Evolutionary conservation across 1,284 basidiomycete genomes (phyloP).

Genomic region (Pholiota adiposa): DNA sequence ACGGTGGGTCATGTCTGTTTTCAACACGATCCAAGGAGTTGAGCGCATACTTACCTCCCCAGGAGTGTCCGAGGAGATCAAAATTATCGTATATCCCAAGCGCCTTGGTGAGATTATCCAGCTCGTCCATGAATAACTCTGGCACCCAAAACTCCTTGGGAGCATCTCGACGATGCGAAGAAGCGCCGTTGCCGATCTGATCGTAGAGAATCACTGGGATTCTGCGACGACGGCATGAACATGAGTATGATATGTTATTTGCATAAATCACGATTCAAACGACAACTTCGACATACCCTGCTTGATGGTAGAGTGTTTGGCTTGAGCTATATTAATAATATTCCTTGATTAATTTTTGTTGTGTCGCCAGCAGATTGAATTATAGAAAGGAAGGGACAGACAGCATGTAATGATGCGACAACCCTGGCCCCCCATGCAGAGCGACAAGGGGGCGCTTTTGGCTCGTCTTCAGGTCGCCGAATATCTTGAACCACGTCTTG

Average conservation of each 20-base stretch:
- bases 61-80: constrained; percentile 52
- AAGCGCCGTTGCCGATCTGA: constrained; percentile 50
- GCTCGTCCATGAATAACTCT: constrained; percentile 51
- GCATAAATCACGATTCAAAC: not conserved
- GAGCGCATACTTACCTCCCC: constrained; percentile 41
- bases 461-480: constrained; percentile 28
- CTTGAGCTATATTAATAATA: constrained; percentile 10
- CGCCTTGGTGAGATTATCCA: constrained; percentile 44
- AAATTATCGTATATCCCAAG: constrained; percentile 41
- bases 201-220: constrained; percentile 52
- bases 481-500: constrained; percentile 33
- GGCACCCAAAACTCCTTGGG: constrained; percentile 47
- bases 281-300: not conserved
- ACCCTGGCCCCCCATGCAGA: constrained; percentile 36
- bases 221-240: not conserved
- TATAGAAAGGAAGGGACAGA: constrained; percentile 11
- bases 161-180: constrained; percentile 44
- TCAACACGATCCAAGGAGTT: too few species aligned
- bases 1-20: too few species aligned
- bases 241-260: not conserved
- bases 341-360: constrained; percentile 1
- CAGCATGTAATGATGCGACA: constrained; percentile 28
- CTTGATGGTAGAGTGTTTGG: constrained; percentile 3
- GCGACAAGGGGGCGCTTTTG: constrained; percentile 29
- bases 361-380: not conserved